phyloP scores from a whole-genome alignment of 2,329 filamentous ascomycete genomes.

The Mycogone perniciosa region DNA sequence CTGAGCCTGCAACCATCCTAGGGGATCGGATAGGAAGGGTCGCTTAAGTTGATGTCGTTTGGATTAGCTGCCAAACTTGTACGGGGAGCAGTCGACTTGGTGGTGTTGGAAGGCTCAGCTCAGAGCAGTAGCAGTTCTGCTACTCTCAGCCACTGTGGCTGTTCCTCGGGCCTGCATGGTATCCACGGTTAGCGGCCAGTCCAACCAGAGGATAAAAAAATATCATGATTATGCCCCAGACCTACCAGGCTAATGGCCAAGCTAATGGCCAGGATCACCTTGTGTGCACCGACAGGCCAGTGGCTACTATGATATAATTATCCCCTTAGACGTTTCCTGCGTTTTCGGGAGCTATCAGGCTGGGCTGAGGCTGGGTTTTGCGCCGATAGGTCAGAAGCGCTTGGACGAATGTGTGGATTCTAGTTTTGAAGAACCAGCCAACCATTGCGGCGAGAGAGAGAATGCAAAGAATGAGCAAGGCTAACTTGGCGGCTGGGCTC shows the following conservation, averaged over 20 bases:
- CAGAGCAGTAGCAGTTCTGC: no score
- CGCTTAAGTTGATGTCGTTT: neutral
- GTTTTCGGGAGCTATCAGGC: neutral
- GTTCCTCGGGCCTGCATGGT: neutral
- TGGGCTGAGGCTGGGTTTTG: neutral
- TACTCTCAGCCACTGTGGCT: neutral
- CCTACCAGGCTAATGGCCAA: no score
- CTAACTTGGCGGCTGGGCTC: conserved; percentile 19
- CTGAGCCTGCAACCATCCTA: conserved; percentile 25
- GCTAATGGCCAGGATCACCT: no score
- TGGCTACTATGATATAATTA: no score
- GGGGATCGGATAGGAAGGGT: conserved; percentile 2
- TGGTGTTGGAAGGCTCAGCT: no score
- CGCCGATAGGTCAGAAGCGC: conserved; percentile 17
- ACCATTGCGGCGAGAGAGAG: conserved; percentile 24
- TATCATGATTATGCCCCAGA: no score
- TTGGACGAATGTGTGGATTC: conserved; percentile 25
- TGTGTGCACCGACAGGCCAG: no score
- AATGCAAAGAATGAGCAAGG: conserved; percentile 15
- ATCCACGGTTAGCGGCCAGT: no score
- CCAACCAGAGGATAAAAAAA: no score
- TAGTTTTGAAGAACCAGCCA: conserved; percentile 24
- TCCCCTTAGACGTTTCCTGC: neutral
- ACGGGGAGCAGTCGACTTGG: no score
- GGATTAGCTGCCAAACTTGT: no score